Base-by-base conservation (phyloP, 441 rosid genomes). In the Populus hybrid region DNA sequence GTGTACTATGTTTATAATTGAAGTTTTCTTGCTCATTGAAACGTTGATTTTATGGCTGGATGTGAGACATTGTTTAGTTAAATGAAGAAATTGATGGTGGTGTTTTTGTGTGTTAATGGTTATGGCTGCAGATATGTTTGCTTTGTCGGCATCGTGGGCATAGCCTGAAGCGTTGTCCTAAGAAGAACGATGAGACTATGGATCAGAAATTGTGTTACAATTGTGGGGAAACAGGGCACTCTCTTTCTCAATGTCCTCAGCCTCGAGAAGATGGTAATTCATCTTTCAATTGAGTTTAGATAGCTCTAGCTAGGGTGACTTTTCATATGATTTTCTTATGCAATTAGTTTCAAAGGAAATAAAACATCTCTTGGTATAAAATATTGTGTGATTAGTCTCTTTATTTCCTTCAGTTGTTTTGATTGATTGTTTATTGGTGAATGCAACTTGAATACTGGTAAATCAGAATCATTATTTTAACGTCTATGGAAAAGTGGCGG, bases 71-170 rank as follows among this genome's bases (percentile, higher is more conserved):
- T 53, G 61, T 18, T 53, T 18, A 18, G 20, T 53, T 53, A 18
- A 53, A 53, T 53, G 21, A 53, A 53, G 61, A 53, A 53, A 53
- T 5, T 53, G 61, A 53, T 18, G 61, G 9, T 53, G 61, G 21
- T 53, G 61, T 53, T 18, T 53, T 56, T 56, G 63, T 56, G 59
- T 73, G 75, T 56, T 40, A 45, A 7, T 80, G 53, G 8, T 56
- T 7, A 76, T 82, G 71, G 23, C 77, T 78, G 86, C 83, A 95
- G 98, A 87, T 92, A 85, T 95, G 98, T 71, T 89, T 95, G 89
- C 89, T 86, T n/a, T 94, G 99, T 69, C 79, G 97, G 64, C 93
- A 82, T 9, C 86, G 97, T 3, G 97, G 99, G 73, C 99, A 95
- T 80, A 92, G 94, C 86, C 90, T 95, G 24, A 92, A 89, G 85